Evolutionary conservation across 2,329 filamentous ascomycete species (phyloP).

Genomic region (Cercospora canescens): DNA sequence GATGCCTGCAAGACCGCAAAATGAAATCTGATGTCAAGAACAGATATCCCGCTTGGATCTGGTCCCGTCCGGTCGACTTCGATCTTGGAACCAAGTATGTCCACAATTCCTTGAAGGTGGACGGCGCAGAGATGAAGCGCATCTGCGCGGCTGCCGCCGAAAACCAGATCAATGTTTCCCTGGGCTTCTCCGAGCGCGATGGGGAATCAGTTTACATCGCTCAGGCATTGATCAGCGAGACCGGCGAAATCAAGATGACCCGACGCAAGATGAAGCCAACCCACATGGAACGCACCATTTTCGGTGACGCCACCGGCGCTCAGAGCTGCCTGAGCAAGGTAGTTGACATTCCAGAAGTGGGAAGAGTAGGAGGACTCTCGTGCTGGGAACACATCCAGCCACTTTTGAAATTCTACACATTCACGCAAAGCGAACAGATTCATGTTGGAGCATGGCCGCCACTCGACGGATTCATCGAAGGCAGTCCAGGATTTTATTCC

Average conservation of each 20-base stretch:
- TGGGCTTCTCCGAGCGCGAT: conserved; percentile 44
- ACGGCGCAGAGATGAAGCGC: conserved; percentile 45
- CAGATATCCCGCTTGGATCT: conserved; percentile 40
- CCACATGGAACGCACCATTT: conserved; percentile 47
- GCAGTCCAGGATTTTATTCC: conserved; percentile 36
- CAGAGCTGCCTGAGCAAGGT: conserved; percentile 38
- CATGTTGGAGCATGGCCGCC: conserved; percentile 46
- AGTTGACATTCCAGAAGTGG: conserved; percentile 33
- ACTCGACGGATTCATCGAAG: conserved; percentile 33
- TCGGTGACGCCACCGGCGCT: conserved; percentile 40
- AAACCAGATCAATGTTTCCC: conserved; percentile 38
- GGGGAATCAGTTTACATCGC: conserved; percentile 43
- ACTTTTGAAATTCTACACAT: conserved; percentile 44
- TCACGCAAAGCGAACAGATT: conserved; percentile 40
- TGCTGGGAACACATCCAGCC: conserved; percentile 48
- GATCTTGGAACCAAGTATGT: conserved; percentile 44
- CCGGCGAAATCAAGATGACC: conserved; percentile 39
- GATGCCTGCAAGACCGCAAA: background rate
- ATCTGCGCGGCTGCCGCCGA: conserved; percentile 41
- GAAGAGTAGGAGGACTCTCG: conserved; percentile 37
- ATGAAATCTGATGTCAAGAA: background rate
- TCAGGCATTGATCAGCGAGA: conserved; percentile 39
- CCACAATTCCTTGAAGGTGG: conserved; percentile 43
- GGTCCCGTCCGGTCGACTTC: conserved; percentile 47
- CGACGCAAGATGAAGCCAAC: conserved; percentile 46